Evolutionary conservation across 192 early-diverging fungal species (phyloP).

Genomic region (Umbelopsis sp.): DNA sequence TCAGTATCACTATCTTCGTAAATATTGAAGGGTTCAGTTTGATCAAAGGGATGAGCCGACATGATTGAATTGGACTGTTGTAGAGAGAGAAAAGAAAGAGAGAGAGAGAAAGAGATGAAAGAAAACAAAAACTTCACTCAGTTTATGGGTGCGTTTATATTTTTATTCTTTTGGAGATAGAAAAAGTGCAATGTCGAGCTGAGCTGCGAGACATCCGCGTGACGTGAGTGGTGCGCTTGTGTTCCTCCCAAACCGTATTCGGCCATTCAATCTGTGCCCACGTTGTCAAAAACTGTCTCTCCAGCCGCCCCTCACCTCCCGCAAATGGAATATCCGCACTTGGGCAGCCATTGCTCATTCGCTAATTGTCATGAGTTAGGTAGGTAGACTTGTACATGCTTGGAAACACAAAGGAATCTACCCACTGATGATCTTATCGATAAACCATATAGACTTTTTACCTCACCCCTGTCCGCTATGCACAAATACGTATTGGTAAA

Average conservation of each 20-base stretch:
- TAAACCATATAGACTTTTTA: constrained; percentile 43
- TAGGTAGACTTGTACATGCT: background rate
- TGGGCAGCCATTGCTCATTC: constrained; percentile 22
- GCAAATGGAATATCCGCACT: constrained; percentile 26
- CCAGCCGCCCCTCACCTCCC: background rate
- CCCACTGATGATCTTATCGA: background rate
- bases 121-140: background rate
- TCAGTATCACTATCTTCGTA: constrained; percentile 10
- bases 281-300: background rate
- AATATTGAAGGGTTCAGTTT: constrained; percentile 14
- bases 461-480: constrained; percentile 53
- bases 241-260: too few relatives aligned
- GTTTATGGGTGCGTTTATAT: background rate
- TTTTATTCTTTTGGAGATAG: background rate
- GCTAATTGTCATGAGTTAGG: constrained; percentile 5
- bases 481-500: constrained; percentile 45
- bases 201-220: background rate
- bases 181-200: background rate
- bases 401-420: background rate
- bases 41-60: constrained; percentile 11
- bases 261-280: background rate
- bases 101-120: background rate
- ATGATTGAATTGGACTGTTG: background rate
- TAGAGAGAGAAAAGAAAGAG: background rate
- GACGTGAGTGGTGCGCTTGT: background rate